Base-by-base conservation (phyloP, 108 stramenopile genomes). In the Skeletonema menzelii region DNA sequence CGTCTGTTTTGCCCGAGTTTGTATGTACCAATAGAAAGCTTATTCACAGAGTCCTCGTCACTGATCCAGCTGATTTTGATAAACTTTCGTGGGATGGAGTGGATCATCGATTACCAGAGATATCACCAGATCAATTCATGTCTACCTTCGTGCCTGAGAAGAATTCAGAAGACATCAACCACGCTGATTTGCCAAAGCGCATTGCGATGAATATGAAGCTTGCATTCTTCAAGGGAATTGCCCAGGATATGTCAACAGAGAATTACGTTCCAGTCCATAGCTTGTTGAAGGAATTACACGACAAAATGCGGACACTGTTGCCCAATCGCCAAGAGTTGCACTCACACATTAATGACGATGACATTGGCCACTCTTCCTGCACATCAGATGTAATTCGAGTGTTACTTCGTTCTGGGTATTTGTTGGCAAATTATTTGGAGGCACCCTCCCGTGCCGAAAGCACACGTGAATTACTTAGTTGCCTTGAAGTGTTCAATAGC, bases 251-350 rank as follows among this genome's bases (percentile, higher is more conserved):
- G 58, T 77, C 30, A 3, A 37, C 63, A 35, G 77, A 59, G 12
- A 70, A 66, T 32, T 75, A 66, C 34, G 58, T 59, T 32, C 75
- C 84, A n/a, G 28, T 78, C 7, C 35, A 61, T 2, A 15, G 63
- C 24, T 58, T 89, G 26, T 38, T 90, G 31, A 28, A 64, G 7
- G 84, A 84, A 44, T 55, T 90, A 0, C 76, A 87, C 60, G 49
- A 34, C 5, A 63, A 66, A 53, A 71, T 87, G 59, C 73, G 85
- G 13, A 35, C 77, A 17, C 59, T 90, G 19, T 47, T 90, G 24
- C 88, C 88, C n/a, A 80, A 80, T 69, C 84, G 88, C 2, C 65
- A 63, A 11, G 88, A 90, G 53, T 67, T 90, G n/a, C 88, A 90
- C 59, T 57, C 59, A 15, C 57, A 79, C 30, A 53, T 87, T 0